Conservation (phyloP, 2,329 filamentous ascomycete species). For the Colletotrichum caudatum region DNA sequence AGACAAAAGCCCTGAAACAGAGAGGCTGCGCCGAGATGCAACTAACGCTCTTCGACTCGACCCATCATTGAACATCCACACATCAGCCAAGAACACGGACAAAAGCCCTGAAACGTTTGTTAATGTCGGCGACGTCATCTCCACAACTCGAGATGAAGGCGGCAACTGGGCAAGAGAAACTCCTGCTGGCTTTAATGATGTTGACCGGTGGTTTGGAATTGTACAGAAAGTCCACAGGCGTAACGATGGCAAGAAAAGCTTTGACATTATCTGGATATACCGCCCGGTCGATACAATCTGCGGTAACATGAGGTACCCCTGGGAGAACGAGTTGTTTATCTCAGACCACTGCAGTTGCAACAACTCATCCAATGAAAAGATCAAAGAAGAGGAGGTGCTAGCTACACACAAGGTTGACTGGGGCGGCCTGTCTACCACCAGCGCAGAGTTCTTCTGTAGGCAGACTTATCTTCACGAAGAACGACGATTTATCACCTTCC, state of each 20-base stretch:
- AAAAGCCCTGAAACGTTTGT: background rate
- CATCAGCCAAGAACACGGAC: constrained; percentile 40
- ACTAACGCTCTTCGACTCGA: constrained; percentile 48
- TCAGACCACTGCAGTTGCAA: constrained; percentile 81
- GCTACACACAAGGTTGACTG: constrained; percentile 70
- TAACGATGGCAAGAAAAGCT: constrained; percentile 53
- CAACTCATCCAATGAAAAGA: constrained; percentile 52
- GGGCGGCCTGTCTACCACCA: constrained; percentile 61
- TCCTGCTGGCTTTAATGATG: constrained; percentile 56
- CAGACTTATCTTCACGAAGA: constrained; percentile 74
- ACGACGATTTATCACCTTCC: constrained; percentile 71
- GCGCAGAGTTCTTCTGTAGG: constrained; percentile 73
- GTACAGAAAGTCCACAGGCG: constrained; percentile 68
- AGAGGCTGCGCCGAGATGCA: constrained; percentile 48
- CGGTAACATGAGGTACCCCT: constrained; percentile 74
- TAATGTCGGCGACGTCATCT: constrained; percentile 51
- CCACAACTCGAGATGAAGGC: constrained; percentile 59
- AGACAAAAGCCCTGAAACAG: background rate
- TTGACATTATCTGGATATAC: constrained; percentile 82
- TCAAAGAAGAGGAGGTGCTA: constrained; percentile 67
- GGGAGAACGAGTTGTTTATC: constrained; percentile 79
- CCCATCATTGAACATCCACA: constrained; percentile 44
- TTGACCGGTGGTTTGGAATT: constrained; percentile 76
- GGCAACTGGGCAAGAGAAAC: constrained; percentile 68
- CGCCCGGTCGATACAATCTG: constrained; percentile 78